Evolutionary conservation across 2,329 filamentous ascomycete species (phyloP), one percentile per base, ranked within the genome.

Genomic region (Apiospora arundinis): DNA sequence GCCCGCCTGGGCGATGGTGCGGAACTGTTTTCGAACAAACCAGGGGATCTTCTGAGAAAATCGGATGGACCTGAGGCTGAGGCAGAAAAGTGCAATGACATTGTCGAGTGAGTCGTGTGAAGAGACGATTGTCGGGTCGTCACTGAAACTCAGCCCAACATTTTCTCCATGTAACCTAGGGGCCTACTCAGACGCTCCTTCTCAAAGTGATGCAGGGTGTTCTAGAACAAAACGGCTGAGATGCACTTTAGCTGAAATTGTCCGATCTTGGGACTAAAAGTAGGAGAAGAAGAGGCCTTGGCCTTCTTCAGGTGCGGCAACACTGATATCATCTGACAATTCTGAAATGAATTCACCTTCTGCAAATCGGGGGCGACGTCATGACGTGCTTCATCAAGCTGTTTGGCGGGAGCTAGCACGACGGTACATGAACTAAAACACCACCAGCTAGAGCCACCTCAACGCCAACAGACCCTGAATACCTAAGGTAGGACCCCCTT

Each of bases 381-480:
- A 63, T 63, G 56, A 40, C 42, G 42, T 45, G 42, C 56, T 63
- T 63, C 56, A 63, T n/a, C 8, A 37, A 63, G 21, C 56, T 32
- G 56, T 40, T 32, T 32, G 56, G n/a, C 56, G 32, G 56, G 56
- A 63, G 18, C 56, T 63, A 63, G 56, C 56, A 63, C 14, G 56
- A 40, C 56, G 18, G 56, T 23, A 23, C 56, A n/a, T 6, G 28
- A 23, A 21, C 28, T 37, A 63, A 63, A 40, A 42, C 40, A 42
- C 40, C 40, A 8, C 40, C 40, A 11, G 40, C 9, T 4, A 42
- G 40, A 14, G 40, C 40, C 40, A 42, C 40, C 40, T 42, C 40
- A 42, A 42, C 40, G 23, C 16, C 14, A 28, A 52, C 14, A 28
- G 14, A 25, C 49, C 49, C 23, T 4, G 25, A 32, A 32, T 56